Evolutionary conservation across 2,329 filamentous ascomycete species (phyloP).

Genomic region (Gnomoniopsis smithogilvyi): DNA sequence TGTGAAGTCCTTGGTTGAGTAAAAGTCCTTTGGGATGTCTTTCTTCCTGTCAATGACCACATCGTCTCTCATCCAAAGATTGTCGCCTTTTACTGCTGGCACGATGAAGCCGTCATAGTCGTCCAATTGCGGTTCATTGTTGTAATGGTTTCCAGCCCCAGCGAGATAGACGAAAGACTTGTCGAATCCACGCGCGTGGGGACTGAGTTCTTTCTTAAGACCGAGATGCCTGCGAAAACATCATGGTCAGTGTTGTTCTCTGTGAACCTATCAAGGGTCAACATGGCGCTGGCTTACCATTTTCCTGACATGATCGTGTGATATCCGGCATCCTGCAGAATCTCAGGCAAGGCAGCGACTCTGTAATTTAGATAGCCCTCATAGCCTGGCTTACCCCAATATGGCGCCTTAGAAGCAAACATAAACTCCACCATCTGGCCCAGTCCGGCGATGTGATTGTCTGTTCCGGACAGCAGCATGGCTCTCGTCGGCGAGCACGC

Average conservation of each 20-base stretch:
- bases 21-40: slow-evolving; percentile 47
- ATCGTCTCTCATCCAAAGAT: slow-evolving; percentile 35
- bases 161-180: slow-evolving; percentile 59
- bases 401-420: slow-evolving; percentile 27
- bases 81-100: slow-evolving; percentile 33
- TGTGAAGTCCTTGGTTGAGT: slow-evolving; percentile 48
- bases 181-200: slow-evolving; percentile 56
- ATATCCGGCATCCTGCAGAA: slow-evolving; percentile 29
- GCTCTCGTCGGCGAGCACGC: slow-evolving; percentile 56
- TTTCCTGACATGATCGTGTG: slow-evolving; percentile 29
- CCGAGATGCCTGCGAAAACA: slow-evolving; percentile 33
- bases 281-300: background rate
- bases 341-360: slow-evolving; percentile 27
- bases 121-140: slow-evolving; percentile 41
- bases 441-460: slow-evolving; percentile 51
- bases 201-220: slow-evolving; percentile 52
- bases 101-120: slow-evolving; percentile 30
- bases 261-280: too few species aligned
- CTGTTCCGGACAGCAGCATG: slow-evolving; percentile 59
- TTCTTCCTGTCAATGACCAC: slow-evolving; percentile 34
- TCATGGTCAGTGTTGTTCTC: slow-evolving; percentile 18
- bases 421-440: slow-evolving; percentile 49
- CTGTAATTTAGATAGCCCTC: slow-evolving; percentile 29
- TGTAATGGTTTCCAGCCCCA: slow-evolving; percentile 55
- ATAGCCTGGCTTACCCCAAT: slow-evolving; percentile 24